These are phyloP conservation scores for Stramenopiles sp. DNA, from an alignment of 352 stramenopile species.

Conservation along the genomic window DNA sequence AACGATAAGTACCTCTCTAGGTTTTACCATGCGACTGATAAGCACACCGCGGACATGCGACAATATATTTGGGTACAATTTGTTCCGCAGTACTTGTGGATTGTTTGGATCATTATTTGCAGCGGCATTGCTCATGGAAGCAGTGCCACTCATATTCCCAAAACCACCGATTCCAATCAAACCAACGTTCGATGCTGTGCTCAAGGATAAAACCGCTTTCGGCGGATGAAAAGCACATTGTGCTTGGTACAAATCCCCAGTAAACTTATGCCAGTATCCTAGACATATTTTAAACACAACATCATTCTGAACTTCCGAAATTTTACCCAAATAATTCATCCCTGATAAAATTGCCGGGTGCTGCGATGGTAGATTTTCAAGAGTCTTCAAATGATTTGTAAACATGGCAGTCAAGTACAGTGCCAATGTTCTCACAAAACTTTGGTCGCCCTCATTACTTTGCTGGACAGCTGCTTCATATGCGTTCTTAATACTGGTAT, in stretches of 20 bases:
- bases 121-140: not conserved
- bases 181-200: too few species aligned
- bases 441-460: conserved; percentile 72
- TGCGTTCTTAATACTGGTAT: conserved; percentile 45
- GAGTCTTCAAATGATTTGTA: conserved; percentile 72
- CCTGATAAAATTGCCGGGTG: conserved; percentile 68
- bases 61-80: conserved; percentile 58
- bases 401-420: conserved; percentile 89
- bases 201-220: too few species aligned
- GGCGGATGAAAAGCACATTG: conserved; percentile 63
- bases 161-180: too few species aligned
- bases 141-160: too few species aligned
- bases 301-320: conserved; percentile 72
- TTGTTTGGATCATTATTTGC: conserved; percentile 14
- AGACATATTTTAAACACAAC: conserved; percentile 97
- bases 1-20: conserved; percentile 98
- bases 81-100: conserved; percentile 27
- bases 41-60: conserved; percentile 86
- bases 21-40: conserved; percentile 98
- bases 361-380: conserved; percentile 72
- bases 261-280: conserved; percentile 90
- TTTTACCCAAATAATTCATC: conserved; percentile 59
- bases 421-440: conserved; percentile 88
- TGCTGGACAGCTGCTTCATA: too few species aligned
- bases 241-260: conserved; percentile 80